Evolutionary conservation across 257 asterid genomes (phyloP), one percentile per base, ranked within the genome.

Genomic region (Ilex asprella): DNA sequence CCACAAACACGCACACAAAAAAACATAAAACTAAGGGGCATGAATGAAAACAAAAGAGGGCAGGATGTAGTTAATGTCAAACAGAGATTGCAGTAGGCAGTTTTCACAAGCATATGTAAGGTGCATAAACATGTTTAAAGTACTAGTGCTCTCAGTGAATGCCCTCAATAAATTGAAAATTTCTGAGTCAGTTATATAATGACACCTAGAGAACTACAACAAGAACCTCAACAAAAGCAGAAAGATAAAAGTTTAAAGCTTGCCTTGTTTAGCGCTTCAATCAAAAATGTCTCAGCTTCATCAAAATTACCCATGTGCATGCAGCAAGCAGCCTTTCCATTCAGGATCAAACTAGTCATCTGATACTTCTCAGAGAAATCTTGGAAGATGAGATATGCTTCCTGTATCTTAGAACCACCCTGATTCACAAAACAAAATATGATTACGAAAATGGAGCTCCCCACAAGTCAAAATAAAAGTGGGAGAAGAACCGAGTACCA

Each of bases 361-460:
- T 67, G 94, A 67, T 77, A 86, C 87, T 83, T 89, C 85, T 92
- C 99, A 46, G 97, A 85, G 85, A 92, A 92, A 74, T 92, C 99
- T 75, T 89, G 99, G 86, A 80, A 92, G 60, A 92, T 92, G 64
- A 92, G 99, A 75, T 79, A 92, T 43, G 99, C 99, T 74, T 92
- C 99, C 81, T 92, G 95, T 70, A 92, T 83, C 84, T 92, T 89
- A 31, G 95, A 79, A 58, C 99, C 99, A 72, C 99, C 99, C 99
- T 92, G 71, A 63, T 35, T 49, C 68, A 73, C 56, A 46, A 13
- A 71, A 70, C 43, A 68, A 57, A 10, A 46, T 41, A 66, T 60
- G 27, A 75, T 76, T 64, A 46, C 13, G 21, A 54, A 47, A 30
- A 32, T 70, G 60, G 15, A n/a, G 32, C 7, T 56, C 32, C 39